A percentile compares a stretch with the other conserved stretches of the same genome.
Conservation (phyloP, 164 flowering plant species). For the Vitis cinerea region DNA sequence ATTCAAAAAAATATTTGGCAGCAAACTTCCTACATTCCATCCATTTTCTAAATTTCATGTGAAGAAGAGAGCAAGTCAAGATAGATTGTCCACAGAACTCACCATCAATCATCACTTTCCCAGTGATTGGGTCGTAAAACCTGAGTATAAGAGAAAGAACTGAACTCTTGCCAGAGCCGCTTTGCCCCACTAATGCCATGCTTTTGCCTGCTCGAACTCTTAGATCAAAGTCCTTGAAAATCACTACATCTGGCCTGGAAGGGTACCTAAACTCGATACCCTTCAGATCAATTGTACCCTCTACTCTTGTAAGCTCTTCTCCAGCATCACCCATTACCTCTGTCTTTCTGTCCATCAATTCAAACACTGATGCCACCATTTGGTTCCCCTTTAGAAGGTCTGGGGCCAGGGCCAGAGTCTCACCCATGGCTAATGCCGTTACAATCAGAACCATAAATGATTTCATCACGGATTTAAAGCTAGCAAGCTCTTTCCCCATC, state of each 20-base stretch:
- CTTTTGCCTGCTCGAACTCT: constrained; percentile 72
- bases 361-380: constrained; percentile 90
- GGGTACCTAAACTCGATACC: constrained; percentile 80
- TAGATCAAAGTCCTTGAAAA: constrained; percentile 77
- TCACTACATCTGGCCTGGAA: constrained; percentile 71
- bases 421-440: constrained; percentile 97
- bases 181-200: constrained; percentile 95
- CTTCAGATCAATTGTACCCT: constrained; percentile 76
- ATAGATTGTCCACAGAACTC: constrained; percentile 14
- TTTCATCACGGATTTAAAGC: constrained; percentile 91
- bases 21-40: no score
- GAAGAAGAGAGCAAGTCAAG: background rate
- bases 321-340: constrained; percentile 64
- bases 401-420: constrained; percentile 87
- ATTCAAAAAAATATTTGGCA: no score
- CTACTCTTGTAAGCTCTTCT: constrained; percentile 65
- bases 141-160: constrained; percentile 85
- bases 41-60: no score
- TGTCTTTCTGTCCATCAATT: constrained; percentile 70
- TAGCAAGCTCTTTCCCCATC: constrained; percentile 80
- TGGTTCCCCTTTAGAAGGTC: constrained; percentile 89
- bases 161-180: constrained; percentile 97
- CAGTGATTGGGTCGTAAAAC: constrained; percentile 82
- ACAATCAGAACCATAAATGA: constrained; percentile 93
- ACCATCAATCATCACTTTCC: constrained; percentile 90